These are phyloP conservation scores for Umbelopsis vinacea DNA, from an alignment of 192 early-diverging fungal genomes.

Conservation along the genomic window DNA sequence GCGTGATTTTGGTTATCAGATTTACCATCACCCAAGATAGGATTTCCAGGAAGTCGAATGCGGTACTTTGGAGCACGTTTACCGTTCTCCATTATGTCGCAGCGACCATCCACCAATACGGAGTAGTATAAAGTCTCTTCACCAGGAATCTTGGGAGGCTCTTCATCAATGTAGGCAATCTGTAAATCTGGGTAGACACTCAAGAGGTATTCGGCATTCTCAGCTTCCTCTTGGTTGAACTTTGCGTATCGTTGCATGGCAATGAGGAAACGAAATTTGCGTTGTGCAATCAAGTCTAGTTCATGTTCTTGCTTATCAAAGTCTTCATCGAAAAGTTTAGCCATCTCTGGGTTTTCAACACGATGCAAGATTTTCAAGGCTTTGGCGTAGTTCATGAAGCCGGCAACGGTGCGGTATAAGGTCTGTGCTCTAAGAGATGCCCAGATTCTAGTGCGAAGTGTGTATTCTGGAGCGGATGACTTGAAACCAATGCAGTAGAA, in stretches of 20 bases:
- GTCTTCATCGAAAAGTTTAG: conserved; percentile 49
- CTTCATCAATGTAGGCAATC: conserved; percentile 70
- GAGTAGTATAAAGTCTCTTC: conserved; percentile 51
- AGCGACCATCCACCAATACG: conserved; percentile 69
- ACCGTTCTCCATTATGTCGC: conserved; percentile 55
- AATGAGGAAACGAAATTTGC: conserved; percentile 73
- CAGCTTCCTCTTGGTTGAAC: conserved; percentile 70
- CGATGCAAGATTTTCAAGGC: conserved; percentile 70
- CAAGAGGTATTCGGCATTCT: conserved; percentile 65
- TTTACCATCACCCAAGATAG: conserved; percentile 80
- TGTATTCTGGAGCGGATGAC: conserved; percentile 68
- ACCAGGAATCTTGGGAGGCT: conserved; percentile 37
- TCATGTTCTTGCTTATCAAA: conserved; percentile 54
- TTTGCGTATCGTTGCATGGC: conserved; percentile 74
- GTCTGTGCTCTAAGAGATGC: conserved; percentile 75
- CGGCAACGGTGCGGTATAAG: conserved; percentile 71
- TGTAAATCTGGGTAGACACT: conserved; percentile 65
- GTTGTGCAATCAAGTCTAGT: conserved; percentile 61
- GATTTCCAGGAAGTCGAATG: conserved; percentile 68
- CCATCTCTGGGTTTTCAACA: conserved; percentile 67
- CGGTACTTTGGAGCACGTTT: conserved; percentile 66
- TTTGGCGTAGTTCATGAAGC: conserved; percentile 76
- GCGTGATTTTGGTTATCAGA: conserved; percentile 80
- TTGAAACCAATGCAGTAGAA: conserved; percentile 73
- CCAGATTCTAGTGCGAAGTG: conserved; percentile 73